These are phyloP conservation scores for Coemansia sp. DNA, from an alignment of 192 early-diverging fungal genomes.

Conservation along the genomic window DNA sequence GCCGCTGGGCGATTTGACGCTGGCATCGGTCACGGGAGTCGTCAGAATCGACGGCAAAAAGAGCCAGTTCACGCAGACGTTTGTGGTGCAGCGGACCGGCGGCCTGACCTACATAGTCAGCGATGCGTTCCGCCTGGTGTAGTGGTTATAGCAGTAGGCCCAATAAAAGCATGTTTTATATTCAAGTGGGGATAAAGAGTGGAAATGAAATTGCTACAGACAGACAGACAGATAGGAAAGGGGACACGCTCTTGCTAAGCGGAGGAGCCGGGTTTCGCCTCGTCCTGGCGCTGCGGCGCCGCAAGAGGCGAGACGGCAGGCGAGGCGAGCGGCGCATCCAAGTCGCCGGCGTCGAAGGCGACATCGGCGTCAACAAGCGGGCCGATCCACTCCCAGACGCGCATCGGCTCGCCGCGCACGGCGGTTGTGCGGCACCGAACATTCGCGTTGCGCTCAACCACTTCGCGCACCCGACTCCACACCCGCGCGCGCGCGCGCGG, in stretches of 20 bases:
- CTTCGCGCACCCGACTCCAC: conserved; percentile 60
- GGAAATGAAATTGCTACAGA: neutral
- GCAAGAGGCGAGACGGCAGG: conserved; percentile 17
- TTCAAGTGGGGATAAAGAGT: neutral
- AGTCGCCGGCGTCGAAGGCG: conserved; percentile 4
- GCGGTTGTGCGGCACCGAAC: conserved; percentile 61
- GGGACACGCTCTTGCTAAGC: neutral
- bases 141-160: conserved; percentile 1
- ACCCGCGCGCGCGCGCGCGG: conserved; percentile 50
- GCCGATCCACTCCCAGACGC: conserved; percentile 69
- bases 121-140: conserved; percentile 48
- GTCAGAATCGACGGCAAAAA: conserved; percentile 15
- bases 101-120: conserved; percentile 32
- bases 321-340: conserved; percentile 8
- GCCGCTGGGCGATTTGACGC: conserved; percentile 8
- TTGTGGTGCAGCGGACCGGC: conserved; percentile 21
- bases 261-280: neutral
- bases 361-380: conserved; percentile 41
- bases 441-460: conserved; percentile 61
- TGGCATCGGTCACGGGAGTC: conserved; percentile 20
- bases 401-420: conserved; percentile 61
- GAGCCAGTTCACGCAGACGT: conserved; percentile 38
- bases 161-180: neutral
- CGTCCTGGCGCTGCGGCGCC: neutral
- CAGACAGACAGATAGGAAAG: neutral